A percentile compares a stretch with the other conserved stretches of the same genome.
phyloP scores from a whole-genome alignment of 768 basidiomycete genomes.

The Lentinula lateritia region DNA sequence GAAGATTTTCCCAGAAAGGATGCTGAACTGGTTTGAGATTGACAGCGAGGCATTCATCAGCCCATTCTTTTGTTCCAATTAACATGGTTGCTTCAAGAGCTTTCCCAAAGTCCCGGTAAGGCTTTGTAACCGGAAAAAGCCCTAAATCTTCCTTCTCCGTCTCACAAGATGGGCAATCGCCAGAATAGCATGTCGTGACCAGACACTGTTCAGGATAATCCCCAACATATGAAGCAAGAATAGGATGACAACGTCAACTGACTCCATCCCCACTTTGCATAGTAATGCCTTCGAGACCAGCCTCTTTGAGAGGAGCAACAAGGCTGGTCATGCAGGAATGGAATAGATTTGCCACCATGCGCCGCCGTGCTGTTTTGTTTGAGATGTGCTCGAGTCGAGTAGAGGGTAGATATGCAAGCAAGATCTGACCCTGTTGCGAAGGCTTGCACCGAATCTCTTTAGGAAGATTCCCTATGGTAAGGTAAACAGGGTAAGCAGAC shows the following conservation, averaged over 20 bases:
- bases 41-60: constrained; percentile 3
- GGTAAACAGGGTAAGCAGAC: too few species aligned
- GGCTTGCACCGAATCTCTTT: not conserved
- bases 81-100: not conserved
- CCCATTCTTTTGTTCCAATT: not conserved
- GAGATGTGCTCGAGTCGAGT: constrained; percentile 11
- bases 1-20: constrained; percentile 20
- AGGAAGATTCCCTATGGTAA: too few species aligned
- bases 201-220: constrained; percentile 16
- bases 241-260: not conserved
- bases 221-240: not conserved
- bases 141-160: constrained; percentile 4
- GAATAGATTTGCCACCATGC: constrained; percentile 19
- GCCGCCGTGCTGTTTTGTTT: constrained; percentile 8
- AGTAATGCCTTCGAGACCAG: constrained; percentile 4
- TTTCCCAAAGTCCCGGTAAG: not conserved
- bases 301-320: constrained; percentile 13
- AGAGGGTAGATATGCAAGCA: constrained; percentile 26
- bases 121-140: not conserved
- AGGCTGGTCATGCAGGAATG: constrained; percentile 20
- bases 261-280: constrained; percentile 3
- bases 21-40: constrained; percentile 12
- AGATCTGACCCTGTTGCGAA: constrained; percentile 15
- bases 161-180: constrained; percentile 13
- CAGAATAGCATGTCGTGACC: constrained; percentile 10